Evolutionary conservation across 2,329 filamentous ascomycete genomes (phyloP).

Genomic region (Colletotrichum sp.): DNA sequence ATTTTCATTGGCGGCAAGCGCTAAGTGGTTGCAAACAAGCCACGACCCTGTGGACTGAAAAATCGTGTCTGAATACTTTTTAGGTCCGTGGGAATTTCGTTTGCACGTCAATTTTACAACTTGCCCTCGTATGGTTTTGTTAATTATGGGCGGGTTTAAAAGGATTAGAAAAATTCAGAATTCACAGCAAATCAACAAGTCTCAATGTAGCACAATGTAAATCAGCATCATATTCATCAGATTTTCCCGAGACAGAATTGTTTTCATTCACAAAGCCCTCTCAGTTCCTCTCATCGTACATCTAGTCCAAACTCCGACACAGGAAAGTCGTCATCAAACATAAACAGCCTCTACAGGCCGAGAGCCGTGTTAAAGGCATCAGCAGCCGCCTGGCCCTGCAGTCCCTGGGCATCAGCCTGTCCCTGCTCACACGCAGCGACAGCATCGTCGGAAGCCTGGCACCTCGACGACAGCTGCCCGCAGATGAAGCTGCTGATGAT

Average conservation of each 20-base stretch:
- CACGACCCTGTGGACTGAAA: neutral
- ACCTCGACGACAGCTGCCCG: conserved; percentile 37
- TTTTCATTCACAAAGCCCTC: neutral
- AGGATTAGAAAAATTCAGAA: fast-evolving
- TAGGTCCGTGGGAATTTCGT: neutral
- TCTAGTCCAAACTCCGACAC: neutral
- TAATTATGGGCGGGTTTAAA: neutral
- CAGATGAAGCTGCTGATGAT: conserved; percentile 54
- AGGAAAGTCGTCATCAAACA: neutral
- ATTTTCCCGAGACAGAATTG: neutral
- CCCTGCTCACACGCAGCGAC: conserved; percentile 23
- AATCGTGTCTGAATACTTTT: neutral
- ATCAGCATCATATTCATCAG: neutral
- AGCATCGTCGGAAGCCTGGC: conserved; percentile 23
- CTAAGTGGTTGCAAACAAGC: neutral
- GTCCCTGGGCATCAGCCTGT: conserved; percentile 22
- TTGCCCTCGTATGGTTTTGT: neutral
- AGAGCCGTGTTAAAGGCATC: conserved; percentile 26
- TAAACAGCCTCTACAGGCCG: neutral
- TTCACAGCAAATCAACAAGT: fast-evolving
- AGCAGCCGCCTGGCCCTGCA: conserved; percentile 27
- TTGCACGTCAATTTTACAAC: neutral
- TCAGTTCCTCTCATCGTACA: neutral
- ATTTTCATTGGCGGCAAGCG: neutral
- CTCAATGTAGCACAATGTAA: neutral